Base-by-base conservation (phyloP, 1,284 basidiomycete genomes). In the Phellopilus nigrolimitatus region DNA sequence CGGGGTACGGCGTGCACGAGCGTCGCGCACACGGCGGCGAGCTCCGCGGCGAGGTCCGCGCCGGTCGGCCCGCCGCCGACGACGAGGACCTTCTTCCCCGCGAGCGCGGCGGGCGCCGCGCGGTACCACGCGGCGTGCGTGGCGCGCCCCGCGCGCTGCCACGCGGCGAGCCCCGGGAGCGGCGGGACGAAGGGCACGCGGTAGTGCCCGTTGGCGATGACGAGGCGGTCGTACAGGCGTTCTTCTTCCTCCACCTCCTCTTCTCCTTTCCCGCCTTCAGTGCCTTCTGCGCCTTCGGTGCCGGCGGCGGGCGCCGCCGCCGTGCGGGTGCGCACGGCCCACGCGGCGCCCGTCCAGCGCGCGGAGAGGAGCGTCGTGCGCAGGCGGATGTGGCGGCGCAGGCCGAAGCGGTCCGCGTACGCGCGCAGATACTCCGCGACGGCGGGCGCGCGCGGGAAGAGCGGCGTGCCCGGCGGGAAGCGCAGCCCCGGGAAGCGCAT, bases 201-300 rank as follows among this genome's bases (percentile, higher is more conserved):
- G 61, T 85, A 83, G 62, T 88, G 88, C 0, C 88, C 88, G 56
- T 87, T 89, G 31, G 82, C 83, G 17, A 88, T 71, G 37, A 90
- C 66, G 38, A 90, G 60, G 21, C 78, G 69, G 57, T 90, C 84
- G 57, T 80, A 87, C 2, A 66, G 54, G 15, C 66, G 56, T 1
- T 54, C 59, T 34, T 76, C 68, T 0, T 63, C n/a, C n/a, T n/a
- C n/a, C n/a, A n/a, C n/a, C n/a, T n/a, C n/a, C n/a, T n/a, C n/a
- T n/a, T n/a, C n/a, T n/a, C n/a, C n/a, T n/a, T n/a, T n/a, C n/a
- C n/a, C n/a, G n/a, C n/a, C n/a, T n/a, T n/a, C n/a, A n/a, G n/a
- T n/a, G n/a, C n/a, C n/a, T n/a, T n/a, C n/a, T n/a, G n/a, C n/a
- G n/a, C n/a, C n/a, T n/a, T n/a, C n/a, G n/a, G n/a, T n/a, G n/a